Conservation (phyloP, 192 early-diverging fungal genomes). For the Mortierella hygrophila region DNA sequence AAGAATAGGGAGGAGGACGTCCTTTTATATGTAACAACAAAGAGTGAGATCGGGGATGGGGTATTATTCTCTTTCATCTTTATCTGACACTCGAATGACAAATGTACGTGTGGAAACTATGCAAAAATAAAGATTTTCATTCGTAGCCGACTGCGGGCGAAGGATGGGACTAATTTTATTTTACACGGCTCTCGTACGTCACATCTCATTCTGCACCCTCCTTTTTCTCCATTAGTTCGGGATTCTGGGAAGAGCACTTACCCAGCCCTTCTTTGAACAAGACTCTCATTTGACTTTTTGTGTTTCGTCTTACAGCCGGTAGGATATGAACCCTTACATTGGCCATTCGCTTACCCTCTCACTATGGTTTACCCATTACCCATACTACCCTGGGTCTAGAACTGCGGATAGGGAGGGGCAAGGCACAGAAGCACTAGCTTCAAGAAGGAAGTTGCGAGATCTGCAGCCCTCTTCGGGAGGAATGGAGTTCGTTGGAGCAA, state of each 20-base stretch:
- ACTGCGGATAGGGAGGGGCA: neutral
- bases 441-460: neutral
- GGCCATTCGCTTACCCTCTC: neutral
- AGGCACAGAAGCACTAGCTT: neutral
- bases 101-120: neutral
- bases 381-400: neutral
- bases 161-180: neutral
- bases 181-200: neutral
- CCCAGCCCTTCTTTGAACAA: neutral
- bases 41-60: neutral
- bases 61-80: neutral
- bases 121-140: neutral
- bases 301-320: neutral
- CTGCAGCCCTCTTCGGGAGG: too few species aligned
- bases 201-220: neutral
- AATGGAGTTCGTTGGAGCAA: too few species aligned
- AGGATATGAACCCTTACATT: neutral
- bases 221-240: neutral
- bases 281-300: neutral
- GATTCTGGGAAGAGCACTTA: neutral
- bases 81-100: too few species aligned
- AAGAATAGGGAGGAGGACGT: neutral
- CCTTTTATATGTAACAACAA: neutral
- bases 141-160: neutral
- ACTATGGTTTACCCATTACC: too few species aligned